A percentile compares a stretch with the other conserved stretches of the same genome.
These are phyloP conservation scores for Pilaira anomala DNA, from an alignment of 192 early-diverging fungal genomes.

Conservation along the genomic window DNA sequence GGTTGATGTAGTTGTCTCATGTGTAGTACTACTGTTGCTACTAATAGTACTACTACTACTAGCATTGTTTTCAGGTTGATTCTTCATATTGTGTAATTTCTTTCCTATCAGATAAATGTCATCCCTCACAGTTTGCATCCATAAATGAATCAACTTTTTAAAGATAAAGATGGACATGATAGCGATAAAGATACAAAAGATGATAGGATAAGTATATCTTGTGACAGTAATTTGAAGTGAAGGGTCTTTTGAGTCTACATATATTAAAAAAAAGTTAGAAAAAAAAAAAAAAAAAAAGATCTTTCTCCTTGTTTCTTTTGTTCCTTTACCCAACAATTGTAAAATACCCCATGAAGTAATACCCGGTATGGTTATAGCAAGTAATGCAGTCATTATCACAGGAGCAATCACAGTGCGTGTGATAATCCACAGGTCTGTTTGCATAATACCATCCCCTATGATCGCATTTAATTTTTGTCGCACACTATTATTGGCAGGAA, in stretches of 20 bases:
- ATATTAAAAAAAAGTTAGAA: not conserved
- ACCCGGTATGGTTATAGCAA: conserved; percentile 37
- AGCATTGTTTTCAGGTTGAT: not conserved
- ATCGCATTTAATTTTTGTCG: conserved; percentile 37
- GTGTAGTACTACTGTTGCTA: no score
- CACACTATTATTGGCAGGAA: conserved; percentile 44
- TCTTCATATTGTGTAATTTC: conserved; percentile 74
- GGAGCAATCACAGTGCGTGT: conserved; percentile 39
- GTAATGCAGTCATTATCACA: conserved; percentile 22
- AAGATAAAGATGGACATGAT: conserved; percentile 26
- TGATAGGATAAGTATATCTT: conserved; percentile 36
- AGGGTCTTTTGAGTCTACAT: conserved; percentile 7
- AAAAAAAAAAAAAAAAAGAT: not conserved
- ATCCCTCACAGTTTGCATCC: conserved; percentile 79
- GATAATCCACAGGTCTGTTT: conserved; percentile 31
- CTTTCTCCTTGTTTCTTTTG: not conserved
- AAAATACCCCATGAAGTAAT: conserved; percentile 34
- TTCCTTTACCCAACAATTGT: conserved; percentile 29
- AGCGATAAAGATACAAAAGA: conserved; percentile 34
- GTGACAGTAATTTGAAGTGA: conserved; percentile 6
- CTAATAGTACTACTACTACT: no score
- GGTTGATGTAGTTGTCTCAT: no score
- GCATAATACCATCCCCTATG: conserved; percentile 29
- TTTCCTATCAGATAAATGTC: conserved; percentile 84
- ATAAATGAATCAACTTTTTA: conserved; percentile 51